Conservation (phyloP, 352 stramenopile species). For the Globisporangium irregulare region DNA sequence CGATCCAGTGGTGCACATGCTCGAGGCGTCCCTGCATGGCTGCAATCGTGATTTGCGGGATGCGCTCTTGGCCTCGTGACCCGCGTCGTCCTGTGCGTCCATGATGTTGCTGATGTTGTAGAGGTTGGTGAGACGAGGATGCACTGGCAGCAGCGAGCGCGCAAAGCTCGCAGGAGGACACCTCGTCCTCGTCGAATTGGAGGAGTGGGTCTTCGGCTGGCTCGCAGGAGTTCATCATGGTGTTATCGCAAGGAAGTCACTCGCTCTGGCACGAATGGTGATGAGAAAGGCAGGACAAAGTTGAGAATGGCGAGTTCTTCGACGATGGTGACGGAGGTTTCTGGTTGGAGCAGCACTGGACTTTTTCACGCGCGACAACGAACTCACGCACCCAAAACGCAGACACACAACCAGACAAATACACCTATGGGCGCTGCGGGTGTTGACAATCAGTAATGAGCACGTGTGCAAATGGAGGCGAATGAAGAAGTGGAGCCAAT, state of each 20-base stretch:
- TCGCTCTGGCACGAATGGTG: neutral
- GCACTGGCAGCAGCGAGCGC: neutral
- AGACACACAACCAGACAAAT: neutral
- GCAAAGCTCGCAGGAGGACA: conserved; percentile 2
- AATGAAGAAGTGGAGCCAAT: neutral
- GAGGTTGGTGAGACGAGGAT: neutral
- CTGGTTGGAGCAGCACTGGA: neutral
- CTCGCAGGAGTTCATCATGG: conserved; percentile 9
- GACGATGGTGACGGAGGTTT: neutral
- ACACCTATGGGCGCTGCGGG: neutral
- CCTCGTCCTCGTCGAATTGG: neutral
- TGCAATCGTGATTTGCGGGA: conserved; percentile 14
- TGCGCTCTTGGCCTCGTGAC: neutral
- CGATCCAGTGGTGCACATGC: conserved; percentile 24
- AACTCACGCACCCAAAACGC: neutral
- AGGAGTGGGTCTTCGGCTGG: neutral
- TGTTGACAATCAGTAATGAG: neutral
- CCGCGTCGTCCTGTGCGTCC: neutral
- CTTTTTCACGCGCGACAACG: neutral
- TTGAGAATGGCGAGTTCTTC: neutral
- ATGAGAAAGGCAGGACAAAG: neutral
- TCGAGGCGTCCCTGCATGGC: conserved; percentile 20
- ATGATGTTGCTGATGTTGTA: neutral
- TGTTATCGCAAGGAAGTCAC: neutral
- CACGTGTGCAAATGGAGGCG: neutral